phyloP scores from a whole-genome alignment of 2,329 filamentous ascomycete species.

The Colletotrichum liaoningense region DNA sequence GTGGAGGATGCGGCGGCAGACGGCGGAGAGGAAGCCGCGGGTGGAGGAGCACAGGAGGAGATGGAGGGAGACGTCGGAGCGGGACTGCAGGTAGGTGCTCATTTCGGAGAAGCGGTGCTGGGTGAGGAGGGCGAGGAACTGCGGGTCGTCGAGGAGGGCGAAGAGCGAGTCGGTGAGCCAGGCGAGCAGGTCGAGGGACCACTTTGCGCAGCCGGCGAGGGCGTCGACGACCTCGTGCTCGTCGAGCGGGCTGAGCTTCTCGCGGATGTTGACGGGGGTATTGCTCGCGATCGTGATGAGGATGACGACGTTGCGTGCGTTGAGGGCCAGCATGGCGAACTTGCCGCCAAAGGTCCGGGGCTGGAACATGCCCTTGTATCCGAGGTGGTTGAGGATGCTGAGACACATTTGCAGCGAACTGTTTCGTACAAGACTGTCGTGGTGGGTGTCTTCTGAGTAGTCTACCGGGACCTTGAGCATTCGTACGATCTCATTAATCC shows the following conservation, averaged over 20 bases:
- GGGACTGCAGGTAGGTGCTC: slow-evolving; percentile 61
- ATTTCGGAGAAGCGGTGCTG: slow-evolving; percentile 61
- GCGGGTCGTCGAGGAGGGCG: slow-evolving; percentile 62
- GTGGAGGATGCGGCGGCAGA: slow-evolving; percentile 72
- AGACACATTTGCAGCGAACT: slow-evolving; percentile 79
- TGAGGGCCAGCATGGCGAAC: slow-evolving; percentile 79
- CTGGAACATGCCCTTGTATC: slow-evolving; percentile 73
- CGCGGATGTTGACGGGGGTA: slow-evolving; percentile 63
- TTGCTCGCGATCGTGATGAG: slow-evolving; percentile 73
- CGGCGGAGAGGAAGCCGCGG: slow-evolving; percentile 76
- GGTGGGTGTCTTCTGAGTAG: slow-evolving; percentile 80
- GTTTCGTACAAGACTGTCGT: slow-evolving; percentile 80
- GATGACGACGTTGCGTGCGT: slow-evolving; percentile 78
- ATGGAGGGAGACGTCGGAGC: slow-evolving; percentile 70
- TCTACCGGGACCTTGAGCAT: slow-evolving; percentile 81
- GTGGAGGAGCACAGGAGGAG: slow-evolving; percentile 79
- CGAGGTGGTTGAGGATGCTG: slow-evolving; percentile 82
- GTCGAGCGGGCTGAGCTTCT: slow-evolving; percentile 69
- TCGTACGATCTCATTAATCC: slow-evolving; percentile 74
- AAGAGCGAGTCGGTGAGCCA: slow-evolving; percentile 72
- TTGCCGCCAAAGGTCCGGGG: slow-evolving; percentile 76
- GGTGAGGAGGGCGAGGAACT: slow-evolving; percentile 63
- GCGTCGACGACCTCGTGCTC: slow-evolving; percentile 80
- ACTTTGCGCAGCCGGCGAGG: slow-evolving; percentile 80
- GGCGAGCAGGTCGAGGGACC: slow-evolving; percentile 78